Evolutionary conservation across 805 yeast species (phyloP), one percentile per base, ranked within the genome.

Genomic region (Candida verbasci): DNA sequence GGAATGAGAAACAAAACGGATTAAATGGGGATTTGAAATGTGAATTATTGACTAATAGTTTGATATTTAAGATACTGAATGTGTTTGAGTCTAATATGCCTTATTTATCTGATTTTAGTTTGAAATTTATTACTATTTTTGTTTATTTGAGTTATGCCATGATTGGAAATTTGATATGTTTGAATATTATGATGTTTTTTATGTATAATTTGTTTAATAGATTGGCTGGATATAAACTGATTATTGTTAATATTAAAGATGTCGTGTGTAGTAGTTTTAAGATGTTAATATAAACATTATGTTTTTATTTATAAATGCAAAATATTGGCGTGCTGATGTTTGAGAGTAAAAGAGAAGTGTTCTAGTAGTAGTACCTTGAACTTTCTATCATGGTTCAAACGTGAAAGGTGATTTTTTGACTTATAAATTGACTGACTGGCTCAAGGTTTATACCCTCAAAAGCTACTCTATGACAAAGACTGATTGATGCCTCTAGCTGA

Each of bases 111-210:
- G 16, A 35, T 20, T 12, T 30, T 17, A 20, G 16, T 2, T 27
- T 40, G 14, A 32, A 35, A 18, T 17, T 46, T 17, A 31, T 41
- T 2, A 32, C 51, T 1, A 14, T 46, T 6, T 8, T 40, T n/a
- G 18, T 45, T 9, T 55, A 47, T 32, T 34, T 51, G 18, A 7
- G 39, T 3, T 53, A 52, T 39, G 55, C 54, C 1, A 29, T 50
- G 16, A 38, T 51, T 16, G 55, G 56, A 4, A 48, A 49, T 34
- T 25, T 48, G 11, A 26, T 53, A 1, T 51, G 55, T 37, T 35
- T 48, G 34, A 49, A 48, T 32, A 40, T 53, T 16, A 31, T 46
- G 21, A 27, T 40, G 29, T 42, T 44, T 18, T 40, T 24, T 24
- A 26, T 31, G 15, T 35, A 37, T 24, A 42, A 38, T 34, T 17